Conservation (phyloP, 2,329 filamentous ascomycete species). For the Calonectria henricotiae region DNA sequence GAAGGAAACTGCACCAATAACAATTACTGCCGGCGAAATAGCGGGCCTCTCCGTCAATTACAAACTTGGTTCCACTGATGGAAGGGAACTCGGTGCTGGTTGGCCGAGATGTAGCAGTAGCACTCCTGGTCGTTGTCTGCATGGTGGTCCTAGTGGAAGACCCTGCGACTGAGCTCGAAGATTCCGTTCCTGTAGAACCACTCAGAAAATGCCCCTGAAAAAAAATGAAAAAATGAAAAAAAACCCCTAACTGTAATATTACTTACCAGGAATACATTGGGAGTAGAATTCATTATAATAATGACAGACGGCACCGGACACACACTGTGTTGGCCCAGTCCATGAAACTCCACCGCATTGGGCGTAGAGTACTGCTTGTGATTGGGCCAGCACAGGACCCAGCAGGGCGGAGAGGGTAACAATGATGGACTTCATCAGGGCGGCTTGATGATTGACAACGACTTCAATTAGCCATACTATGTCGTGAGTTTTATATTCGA, state of each 20-base stretch:
- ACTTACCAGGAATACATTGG: slow-evolving; percentile 38
- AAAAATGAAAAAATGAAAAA: too few species aligned
- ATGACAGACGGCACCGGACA: slow-evolving; percentile 34
- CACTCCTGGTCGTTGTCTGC: slow-evolving; percentile 33
- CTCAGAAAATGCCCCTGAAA: background rate
- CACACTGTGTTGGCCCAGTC: slow-evolving; percentile 34
- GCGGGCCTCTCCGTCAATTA: slow-evolving; percentile 63
- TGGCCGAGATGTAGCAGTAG: slow-evolving; percentile 10
- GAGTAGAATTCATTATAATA: slow-evolving; percentile 38
- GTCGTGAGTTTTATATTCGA: slow-evolving; percentile 17
- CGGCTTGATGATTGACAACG: background rate
- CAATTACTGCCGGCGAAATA: slow-evolving; percentile 72
- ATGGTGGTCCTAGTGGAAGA: slow-evolving; percentile 20
- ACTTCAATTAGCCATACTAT: background rate
- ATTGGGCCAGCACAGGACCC: slow-evolving; percentile 29
- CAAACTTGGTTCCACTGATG: slow-evolving; percentile 57
- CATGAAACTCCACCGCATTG: slow-evolving; percentile 38
- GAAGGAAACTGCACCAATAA: slow-evolving; percentile 72
- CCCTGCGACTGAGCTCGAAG: background rate
- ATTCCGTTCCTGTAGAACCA: slow-evolving; percentile 12
- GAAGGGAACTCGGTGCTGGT: slow-evolving; percentile 43
- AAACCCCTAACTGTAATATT: background rate
- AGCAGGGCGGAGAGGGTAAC: slow-evolving; percentile 26
- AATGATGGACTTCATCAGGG: slow-evolving; percentile 24
- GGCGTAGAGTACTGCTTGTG: slow-evolving; percentile 29